Percentiles rank a stretch among this genome's conserved stretches.
These are phyloP conservation scores for Globisporangium alternatum DNA, from an alignment of 352 stramenopile genomes.

Conservation along the genomic window DNA sequence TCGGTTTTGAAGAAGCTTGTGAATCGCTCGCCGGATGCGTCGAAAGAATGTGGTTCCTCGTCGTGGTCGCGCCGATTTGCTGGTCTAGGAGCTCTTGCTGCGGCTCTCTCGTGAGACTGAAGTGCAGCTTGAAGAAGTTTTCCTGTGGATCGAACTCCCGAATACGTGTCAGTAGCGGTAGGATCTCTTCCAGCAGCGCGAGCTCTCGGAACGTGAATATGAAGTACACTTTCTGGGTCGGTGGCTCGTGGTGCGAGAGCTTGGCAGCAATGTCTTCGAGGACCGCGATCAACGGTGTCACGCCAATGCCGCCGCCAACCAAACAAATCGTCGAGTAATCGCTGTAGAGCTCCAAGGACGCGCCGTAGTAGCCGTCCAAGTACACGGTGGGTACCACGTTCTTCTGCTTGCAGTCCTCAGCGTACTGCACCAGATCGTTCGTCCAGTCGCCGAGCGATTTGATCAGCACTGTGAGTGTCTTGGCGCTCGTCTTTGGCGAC, in stretches of 20 bases:
- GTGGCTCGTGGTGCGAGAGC: background rate
- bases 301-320: constrained; percentile 24
- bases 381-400: constrained; percentile 15
- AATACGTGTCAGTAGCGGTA: constrained; percentile 16
- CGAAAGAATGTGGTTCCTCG: constrained; percentile 4
- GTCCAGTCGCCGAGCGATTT: constrained; percentile 24
- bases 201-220: constrained; percentile 27
- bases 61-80: background rate
- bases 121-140: constrained; percentile 22
- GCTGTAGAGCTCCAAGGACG: constrained; percentile 19
- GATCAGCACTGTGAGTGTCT: constrained; percentile 17
- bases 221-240: constrained; percentile 19
- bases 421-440: constrained; percentile 10
- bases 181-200: constrained; percentile 22
- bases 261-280: constrained; percentile 23
- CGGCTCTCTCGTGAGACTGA: constrained; percentile 22
- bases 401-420: constrained; percentile 14
- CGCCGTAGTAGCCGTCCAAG: constrained; percentile 24
- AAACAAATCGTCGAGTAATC: constrained; percentile 22
- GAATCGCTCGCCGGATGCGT: background rate
- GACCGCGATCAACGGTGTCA: constrained; percentile 24
- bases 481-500: constrained; percentile 11
- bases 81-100: constrained; percentile 1
- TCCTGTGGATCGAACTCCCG: constrained; percentile 16
- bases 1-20: background rate